Conservation (phyloP, 2,329 filamentous ascomycete species). For the Cryphonectria parasitica region DNA sequence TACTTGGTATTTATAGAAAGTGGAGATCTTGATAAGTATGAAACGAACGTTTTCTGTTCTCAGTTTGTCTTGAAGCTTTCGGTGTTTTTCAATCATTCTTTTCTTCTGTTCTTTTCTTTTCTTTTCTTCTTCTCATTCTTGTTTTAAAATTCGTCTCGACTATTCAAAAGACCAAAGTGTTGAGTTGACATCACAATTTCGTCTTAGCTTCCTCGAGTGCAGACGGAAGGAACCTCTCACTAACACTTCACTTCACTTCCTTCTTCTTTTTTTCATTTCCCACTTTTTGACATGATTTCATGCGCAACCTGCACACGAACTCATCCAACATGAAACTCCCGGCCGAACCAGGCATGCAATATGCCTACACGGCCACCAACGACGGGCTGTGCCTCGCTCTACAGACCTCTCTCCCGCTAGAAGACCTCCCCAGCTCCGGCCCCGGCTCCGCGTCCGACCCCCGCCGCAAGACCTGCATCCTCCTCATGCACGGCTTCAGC, state of each 20-base stretch:
- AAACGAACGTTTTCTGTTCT: conserved; percentile 4
- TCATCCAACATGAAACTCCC: conserved; percentile 17
- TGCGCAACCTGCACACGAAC: not conserved
- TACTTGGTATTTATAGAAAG: not conserved
- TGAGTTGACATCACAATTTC: not conserved
- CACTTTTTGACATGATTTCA: not conserved
- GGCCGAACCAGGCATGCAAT: conserved; percentile 36
- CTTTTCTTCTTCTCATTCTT: no score
- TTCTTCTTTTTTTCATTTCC: not conserved
- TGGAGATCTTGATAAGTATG: conserved; percentile 6
- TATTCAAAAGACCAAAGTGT: not conserved
- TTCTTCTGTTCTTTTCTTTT: not conserved
- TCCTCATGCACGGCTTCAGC: conserved; percentile 47
- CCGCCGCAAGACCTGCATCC: conserved; percentile 35
- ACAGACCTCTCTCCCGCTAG: conserved; percentile 40
- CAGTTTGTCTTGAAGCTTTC: not conserved
- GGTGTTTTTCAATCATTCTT: not conserved
- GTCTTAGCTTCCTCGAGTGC: not conserved
- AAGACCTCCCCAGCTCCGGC: conserved; percentile 15
- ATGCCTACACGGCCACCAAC: conserved; percentile 36
- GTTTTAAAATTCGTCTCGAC: not conserved
- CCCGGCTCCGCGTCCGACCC: conserved; percentile 23
- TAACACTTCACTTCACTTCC: not conserved
- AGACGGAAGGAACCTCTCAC: not conserved
- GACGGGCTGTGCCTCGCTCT: conserved; percentile 42